Evolutionary conservation across 2,329 filamentous ascomycete genomes (phyloP).

Genomic region (Sporothrix euskadiensis): DNA sequence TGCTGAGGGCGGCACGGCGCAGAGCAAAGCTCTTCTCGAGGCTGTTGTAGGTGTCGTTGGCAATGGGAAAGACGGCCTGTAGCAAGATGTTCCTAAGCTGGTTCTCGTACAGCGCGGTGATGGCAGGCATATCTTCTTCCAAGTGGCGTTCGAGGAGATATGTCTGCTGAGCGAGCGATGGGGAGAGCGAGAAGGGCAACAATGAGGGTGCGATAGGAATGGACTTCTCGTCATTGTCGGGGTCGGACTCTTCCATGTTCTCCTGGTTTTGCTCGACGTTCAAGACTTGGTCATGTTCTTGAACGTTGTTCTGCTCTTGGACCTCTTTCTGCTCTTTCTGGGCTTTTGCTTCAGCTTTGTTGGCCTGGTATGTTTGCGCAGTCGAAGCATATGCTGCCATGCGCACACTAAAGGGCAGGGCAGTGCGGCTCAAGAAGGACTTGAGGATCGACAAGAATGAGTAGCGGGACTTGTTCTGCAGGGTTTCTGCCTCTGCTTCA

Average conservation of each 20-base stretch:
- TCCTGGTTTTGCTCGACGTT: not conserved
- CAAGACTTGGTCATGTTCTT: not conserved
- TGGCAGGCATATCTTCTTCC: constrained; percentile 26
- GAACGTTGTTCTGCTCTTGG: not conserved
- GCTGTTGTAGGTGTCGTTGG: not conserved
- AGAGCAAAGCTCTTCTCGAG: not conserved
- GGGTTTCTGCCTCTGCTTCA: not conserved
- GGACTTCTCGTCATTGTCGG: not conserved
- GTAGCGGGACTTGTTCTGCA: not conserved
- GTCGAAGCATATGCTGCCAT: constrained; percentile 22
- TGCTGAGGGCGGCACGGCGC: not conserved
- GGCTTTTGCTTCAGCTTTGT: not conserved
- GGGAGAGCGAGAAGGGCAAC: constrained; percentile 1
- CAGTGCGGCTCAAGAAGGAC: constrained; percentile 25
- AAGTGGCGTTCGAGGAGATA: constrained; percentile 27
- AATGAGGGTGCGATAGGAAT: not conserved
- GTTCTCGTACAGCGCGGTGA: constrained; percentile 24
- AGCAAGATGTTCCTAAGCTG: constrained; percentile 26
- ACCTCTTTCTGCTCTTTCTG: not conserved
- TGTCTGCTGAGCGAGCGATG: constrained; percentile 2
- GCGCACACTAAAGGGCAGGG: constrained; percentile 27
- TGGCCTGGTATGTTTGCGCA: not conserved
- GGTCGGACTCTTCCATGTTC: not conserved
- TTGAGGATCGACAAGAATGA: constrained; percentile 21
- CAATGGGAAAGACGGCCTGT: constrained; percentile 15